Evolutionary conservation across 2,329 filamentous ascomycete genomes (phyloP).

Genomic region (Diaporthe velutina): DNA sequence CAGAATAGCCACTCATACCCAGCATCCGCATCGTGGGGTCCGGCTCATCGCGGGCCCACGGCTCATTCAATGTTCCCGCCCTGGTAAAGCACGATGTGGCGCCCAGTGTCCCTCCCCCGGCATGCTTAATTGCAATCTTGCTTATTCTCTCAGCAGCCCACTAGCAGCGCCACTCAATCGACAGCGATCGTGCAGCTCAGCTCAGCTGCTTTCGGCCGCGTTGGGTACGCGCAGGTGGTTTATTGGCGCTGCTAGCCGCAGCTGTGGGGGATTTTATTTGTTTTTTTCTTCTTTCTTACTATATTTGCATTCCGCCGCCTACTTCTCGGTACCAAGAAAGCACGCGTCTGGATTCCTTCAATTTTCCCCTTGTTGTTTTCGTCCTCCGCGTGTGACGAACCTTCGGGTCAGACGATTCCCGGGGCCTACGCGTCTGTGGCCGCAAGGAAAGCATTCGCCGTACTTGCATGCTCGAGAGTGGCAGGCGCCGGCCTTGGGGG

Average conservation of each 20-base stretch:
- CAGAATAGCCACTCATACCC: conserved; percentile 26
- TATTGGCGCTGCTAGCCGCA: conserved; percentile 25
- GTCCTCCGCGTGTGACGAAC: neutral
- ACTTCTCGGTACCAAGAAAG: neutral
- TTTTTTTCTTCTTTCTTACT: neutral
- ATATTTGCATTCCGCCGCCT: conserved; percentile 17
- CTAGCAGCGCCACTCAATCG: conserved; percentile 23
- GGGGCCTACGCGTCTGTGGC: conserved; percentile 9
- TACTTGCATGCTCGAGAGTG: neutral
- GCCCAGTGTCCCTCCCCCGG: neutral
- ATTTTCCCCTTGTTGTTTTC: neutral
- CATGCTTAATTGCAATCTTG: neutral
- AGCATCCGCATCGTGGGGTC: conserved; percentile 17
- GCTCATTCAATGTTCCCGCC: too few relatives aligned
- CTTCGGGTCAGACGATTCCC: conserved; percentile 1
- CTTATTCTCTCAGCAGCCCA: neutral
- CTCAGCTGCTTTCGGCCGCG: neutral
- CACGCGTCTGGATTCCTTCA: neutral
- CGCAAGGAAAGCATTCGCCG: neutral
- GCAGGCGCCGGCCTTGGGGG: neutral
- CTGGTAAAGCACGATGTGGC: conserved; percentile 15
- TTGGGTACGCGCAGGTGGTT: neutral
- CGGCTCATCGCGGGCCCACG: neutral
- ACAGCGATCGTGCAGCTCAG: conserved; percentile 19
- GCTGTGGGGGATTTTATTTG: conserved; percentile 3